Evolutionary conservation across 169 alveolate genomes (phyloP).

Genomic region (Perkinsus olseni): DNA sequence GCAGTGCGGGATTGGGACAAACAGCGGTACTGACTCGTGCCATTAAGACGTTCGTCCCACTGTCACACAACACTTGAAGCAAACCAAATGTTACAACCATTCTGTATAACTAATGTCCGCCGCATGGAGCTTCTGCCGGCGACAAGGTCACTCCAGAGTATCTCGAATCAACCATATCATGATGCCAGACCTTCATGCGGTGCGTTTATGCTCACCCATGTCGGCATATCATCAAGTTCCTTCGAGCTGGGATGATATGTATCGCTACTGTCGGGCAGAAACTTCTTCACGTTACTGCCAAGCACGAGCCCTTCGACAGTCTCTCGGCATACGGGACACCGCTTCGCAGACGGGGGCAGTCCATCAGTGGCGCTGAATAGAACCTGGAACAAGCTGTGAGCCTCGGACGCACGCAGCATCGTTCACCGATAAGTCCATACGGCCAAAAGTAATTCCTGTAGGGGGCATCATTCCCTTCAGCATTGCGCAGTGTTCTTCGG

Average conservation of each 20-base stretch:
- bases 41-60: no score
- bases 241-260: not conserved
- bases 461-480: not conserved
- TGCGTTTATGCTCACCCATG: not conserved
- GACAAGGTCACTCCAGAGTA: no score
- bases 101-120: no score
- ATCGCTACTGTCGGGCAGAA: not conserved
- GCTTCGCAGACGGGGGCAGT: not conserved
- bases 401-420: not conserved
- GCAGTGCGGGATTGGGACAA: no score
- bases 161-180: no score
- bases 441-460: not conserved
- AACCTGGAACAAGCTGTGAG: not conserved
- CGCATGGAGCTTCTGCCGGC: no score
- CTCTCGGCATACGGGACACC: not conserved
- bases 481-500: not conserved
- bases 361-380: not conserved
- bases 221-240: not conserved
- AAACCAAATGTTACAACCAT: no score
- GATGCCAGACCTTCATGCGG: no score
- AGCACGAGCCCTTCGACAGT: not conserved
- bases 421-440: not conserved
- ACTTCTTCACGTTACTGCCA: not conserved
- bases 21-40: no score
- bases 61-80: no score